Percentiles rank a stretch among this genome's conserved stretches.
Conservation (phyloP, 306 rosid species). For the Malus orientalis region DNA sequence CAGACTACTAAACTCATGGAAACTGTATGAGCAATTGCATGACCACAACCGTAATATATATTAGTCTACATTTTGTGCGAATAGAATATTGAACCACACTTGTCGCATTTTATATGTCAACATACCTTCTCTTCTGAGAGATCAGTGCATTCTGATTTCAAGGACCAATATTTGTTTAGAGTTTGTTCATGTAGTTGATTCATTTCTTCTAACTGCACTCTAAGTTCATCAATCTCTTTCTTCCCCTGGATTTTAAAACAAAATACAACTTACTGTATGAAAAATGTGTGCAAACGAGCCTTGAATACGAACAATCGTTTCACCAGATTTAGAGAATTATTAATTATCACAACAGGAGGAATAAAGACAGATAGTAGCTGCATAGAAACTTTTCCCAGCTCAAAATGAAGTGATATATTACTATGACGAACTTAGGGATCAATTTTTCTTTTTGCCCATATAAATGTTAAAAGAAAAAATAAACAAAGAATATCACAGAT, state of each 20-base stretch:
- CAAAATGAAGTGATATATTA: neutral
- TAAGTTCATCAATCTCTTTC: conserved; percentile 34
- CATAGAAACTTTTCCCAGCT: neutral
- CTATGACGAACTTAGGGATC: neutral
- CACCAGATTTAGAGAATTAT: neutral
- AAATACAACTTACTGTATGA: neutral
- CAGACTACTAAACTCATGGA: neutral
- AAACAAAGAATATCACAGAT: neutral
- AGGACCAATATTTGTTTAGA: conserved; percentile 33
- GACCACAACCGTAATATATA: neutral
- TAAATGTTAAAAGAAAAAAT: neutral
- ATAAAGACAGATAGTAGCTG: neutral
- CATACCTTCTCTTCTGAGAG: conserved; percentile 42
- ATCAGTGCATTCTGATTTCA: conserved; percentile 33
- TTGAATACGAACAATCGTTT: neutral
- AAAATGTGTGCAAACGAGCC: neutral
- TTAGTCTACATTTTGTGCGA: neutral
- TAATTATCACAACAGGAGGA: neutral
- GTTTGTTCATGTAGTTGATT: conserved; percentile 30
- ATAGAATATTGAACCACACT: neutral
- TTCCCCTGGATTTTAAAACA: conserved; percentile 26
- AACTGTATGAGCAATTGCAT: neutral
- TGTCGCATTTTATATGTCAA: neutral
- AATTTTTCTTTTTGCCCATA: neutral
- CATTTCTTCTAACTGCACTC: conserved; percentile 34